Evolutionary conservation across 2,329 filamentous ascomycete genomes (phyloP).

Genomic region (Scorias spongiosa): DNA sequence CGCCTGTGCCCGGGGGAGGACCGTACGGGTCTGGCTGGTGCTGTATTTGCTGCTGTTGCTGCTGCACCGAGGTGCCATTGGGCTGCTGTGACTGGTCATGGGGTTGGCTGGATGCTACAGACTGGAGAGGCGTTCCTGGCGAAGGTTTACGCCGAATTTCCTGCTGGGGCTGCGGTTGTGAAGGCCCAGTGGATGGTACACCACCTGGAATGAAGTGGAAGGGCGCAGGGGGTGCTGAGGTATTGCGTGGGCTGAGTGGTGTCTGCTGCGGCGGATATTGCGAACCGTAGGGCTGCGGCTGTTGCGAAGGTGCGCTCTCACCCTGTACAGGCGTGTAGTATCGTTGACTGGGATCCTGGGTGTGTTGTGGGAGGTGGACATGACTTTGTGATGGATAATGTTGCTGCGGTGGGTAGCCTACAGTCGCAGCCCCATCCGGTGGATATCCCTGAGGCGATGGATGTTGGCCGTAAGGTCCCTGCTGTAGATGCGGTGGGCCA

Average conservation of each 20-base stretch:
- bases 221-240: constrained; percentile 15
- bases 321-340: constrained; percentile 24
- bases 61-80: neutral
- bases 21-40: constrained; percentile 4
- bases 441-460: constrained; percentile 31
- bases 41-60: neutral
- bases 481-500: constrained; percentile 9
- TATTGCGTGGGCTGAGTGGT: constrained; percentile 7
- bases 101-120: neutral
- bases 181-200: constrained; percentile 10
- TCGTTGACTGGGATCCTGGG: constrained; percentile 19
- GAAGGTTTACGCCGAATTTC: constrained; percentile 16
- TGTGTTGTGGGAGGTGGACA: constrained; percentile 7
- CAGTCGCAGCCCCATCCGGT: constrained; percentile 16
- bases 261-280: constrained; percentile 10
- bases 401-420: constrained; percentile 18
- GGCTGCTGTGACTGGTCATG: neutral
- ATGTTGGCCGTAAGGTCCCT: constrained; percentile 12
- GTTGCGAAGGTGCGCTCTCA: constrained; percentile 9
- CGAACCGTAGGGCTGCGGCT: constrained; percentile 13
- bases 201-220: constrained; percentile 24
- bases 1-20: neutral
- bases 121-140: constrained; percentile 4
- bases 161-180: constrained; percentile 4
- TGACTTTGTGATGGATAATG: constrained; percentile 10